Percentiles rank a stretch among this genome's conserved stretches.
phyloP scores from a whole-genome alignment of 106 monocot species.

The Triglochin maritima region DNA sequence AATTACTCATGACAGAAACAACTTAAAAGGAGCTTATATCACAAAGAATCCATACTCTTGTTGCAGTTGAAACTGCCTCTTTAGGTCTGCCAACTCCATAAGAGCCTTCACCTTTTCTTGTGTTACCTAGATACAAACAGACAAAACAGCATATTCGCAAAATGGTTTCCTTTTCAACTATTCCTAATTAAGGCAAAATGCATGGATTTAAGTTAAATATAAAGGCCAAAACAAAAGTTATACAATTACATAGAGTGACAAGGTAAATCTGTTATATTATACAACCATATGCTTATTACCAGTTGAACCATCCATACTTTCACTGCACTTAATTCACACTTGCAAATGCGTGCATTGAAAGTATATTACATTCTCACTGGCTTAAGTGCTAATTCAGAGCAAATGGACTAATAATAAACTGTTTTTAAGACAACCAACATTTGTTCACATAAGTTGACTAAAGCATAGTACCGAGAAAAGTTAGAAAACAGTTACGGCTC shows the following conservation, averaged over 20 bases:
- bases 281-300: background rate
- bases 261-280: background rate
- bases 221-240: background rate
- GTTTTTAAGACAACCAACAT: background rate
- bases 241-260: background rate
- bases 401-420: background rate
- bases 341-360: background rate
- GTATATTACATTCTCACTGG: background rate
- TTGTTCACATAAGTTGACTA: too few relatives aligned
- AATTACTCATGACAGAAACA: too few relatives aligned
- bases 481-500: too few relatives aligned
- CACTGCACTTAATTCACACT: too few relatives aligned
- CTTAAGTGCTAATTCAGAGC: background rate
- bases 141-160: background rate
- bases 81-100: slow-evolving; percentile 13
- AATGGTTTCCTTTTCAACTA: background rate
- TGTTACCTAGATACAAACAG: slow-evolving; percentile 13
- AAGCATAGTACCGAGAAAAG: too few relatives aligned
- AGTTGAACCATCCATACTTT: too few relatives aligned
- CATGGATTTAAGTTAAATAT: too few relatives aligned
- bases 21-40: background rate
- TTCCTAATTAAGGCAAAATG: background rate
- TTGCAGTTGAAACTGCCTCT: slow-evolving; percentile 13
- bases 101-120: slow-evolving; percentile 28
- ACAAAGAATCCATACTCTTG: slow-evolving; percentile 12